phyloP scores from a whole-genome alignment of 1,284 basidiomycete genomes.

The Rhizoctonia solani region DNA sequence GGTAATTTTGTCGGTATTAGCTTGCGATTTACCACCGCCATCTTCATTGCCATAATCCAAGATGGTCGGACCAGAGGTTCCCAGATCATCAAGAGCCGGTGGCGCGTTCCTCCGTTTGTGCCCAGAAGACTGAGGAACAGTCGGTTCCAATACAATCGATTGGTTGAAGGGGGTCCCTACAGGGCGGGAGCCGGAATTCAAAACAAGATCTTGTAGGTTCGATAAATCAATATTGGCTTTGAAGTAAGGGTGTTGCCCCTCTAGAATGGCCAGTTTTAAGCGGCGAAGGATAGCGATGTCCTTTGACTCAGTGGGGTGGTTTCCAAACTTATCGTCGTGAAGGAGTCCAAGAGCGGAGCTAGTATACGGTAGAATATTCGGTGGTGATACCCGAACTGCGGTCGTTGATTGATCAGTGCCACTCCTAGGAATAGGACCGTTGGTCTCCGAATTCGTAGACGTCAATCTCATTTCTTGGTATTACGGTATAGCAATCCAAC shows the following conservation, averaged over 20 bases:
- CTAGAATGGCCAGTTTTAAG: conserved; percentile 24
- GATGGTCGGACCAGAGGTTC: too few species aligned
- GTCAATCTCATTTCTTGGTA: too few species aligned
- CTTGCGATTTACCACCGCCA: not conserved
- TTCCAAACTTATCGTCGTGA: conserved; percentile 23
- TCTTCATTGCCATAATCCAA: not conserved
- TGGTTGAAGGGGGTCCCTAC: not conserved
- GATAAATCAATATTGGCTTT: conserved; percentile 26
- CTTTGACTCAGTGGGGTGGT: conserved; percentile 13
- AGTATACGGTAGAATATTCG: not conserved
- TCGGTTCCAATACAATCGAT: not conserved
- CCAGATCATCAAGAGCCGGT: too few species aligned
- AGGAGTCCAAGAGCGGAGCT: conserved; percentile 29
- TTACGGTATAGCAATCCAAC: too few species aligned
- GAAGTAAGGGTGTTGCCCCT: conserved; percentile 32
- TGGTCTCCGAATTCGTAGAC: too few species aligned
- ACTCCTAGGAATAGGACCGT: too few species aligned
- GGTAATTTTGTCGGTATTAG: not conserved
- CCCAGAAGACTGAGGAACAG: not conserved
- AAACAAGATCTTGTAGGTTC: conserved; percentile 24
- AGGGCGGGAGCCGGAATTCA: not conserved
- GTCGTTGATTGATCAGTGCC: not conserved
- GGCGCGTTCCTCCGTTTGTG: too few species aligned
- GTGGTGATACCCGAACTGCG: not conserved
- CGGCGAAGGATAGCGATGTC: conserved; percentile 21